Base-by-base conservation (phyloP, 2,329 filamentous ascomycete genomes). In the Verticillium albo-atrum region DNA sequence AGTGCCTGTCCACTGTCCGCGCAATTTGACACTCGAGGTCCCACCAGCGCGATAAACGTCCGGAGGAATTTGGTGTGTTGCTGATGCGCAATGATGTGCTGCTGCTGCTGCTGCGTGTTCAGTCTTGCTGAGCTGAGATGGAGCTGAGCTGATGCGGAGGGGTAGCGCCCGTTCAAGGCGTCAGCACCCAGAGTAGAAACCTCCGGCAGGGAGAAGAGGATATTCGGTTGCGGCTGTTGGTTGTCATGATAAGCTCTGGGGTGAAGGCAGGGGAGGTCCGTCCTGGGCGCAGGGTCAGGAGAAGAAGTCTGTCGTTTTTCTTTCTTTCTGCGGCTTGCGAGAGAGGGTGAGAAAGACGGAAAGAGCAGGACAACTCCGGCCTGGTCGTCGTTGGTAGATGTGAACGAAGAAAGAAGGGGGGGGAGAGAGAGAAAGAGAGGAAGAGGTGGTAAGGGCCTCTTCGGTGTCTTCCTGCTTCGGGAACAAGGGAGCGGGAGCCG, bases 171-270 rank as follows among this genome's bases (percentile, higher is more conserved):
- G 70, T 71, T 76, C 74, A 76, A 66, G 73, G 73, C 63, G 73
- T 73, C 67, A 69, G 64, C 61, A 71, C 68, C 74, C 73, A 72
- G 63, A 73, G 74, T 61, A 74, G 67, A 60, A 76, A 72, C 64
- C 74, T 76, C 74, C 74, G 70, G 65, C 68, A 70, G 67, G 74
- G 72, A 75, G 73, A 75, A 68, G 69, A 70, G 68, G 68, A 70
- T 68, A 71, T 69, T 59, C 71, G 70, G 62, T 64, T 67, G 65
- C 55, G 57, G 58, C 66, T 68, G 70, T 73, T 71, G 65, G 69
- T 68, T 72, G 67, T 75, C 74, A 76, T 76, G 71, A 74, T 75
- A 73, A 64, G 67, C 63, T 60, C 58, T 66, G 51, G 23, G 51
- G 26, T 53, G 51, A 53, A 53, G 51, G 51, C 42, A 50, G 42